Percentiles rank a stretch among this genome's conserved stretches.
Conservation (phyloP, 345 rosid genomes). For the Anastatica hierochuntica region DNA sequence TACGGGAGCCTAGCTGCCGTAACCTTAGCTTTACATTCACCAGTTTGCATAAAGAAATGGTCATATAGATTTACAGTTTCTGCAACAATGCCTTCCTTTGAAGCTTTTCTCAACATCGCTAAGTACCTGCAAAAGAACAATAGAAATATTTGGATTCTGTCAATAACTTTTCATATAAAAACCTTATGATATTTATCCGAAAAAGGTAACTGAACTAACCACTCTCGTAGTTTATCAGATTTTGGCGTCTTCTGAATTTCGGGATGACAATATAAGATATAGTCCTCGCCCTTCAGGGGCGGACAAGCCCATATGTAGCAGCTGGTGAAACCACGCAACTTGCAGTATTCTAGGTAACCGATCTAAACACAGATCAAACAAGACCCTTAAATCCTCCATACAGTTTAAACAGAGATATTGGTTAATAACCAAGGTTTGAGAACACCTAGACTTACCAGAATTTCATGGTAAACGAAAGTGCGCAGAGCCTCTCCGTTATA, state of each 20-base stretch:
- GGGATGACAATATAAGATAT: slow-evolving; percentile 95
- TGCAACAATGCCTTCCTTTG: slow-evolving; percentile 76
- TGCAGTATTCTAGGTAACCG: slow-evolving; percentile 98
- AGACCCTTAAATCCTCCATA: slow-evolving; percentile 5
- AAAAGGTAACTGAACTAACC: slow-evolving; percentile 44
- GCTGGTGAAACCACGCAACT: slow-evolving; percentile 96
- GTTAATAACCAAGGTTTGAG: slow-evolving; percentile 6
- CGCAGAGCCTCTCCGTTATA: slow-evolving; percentile 96
- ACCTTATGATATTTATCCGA: neutral
- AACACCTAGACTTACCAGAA: slow-evolving; percentile 45
- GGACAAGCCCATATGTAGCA: slow-evolving; percentile 99
- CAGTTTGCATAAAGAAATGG: slow-evolving; percentile 76
- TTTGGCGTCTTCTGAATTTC: slow-evolving; percentile 99
- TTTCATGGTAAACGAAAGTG: slow-evolving; percentile 96
- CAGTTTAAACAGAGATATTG: neutral
- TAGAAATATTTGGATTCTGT: slow-evolving; percentile 12
- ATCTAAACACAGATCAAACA: slow-evolving; percentile 42
- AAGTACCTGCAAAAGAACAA: slow-evolving; percentile 57
- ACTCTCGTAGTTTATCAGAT: slow-evolving; percentile 94
- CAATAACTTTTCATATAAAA: neutral
- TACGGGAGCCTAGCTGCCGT: slow-evolving; percentile 98
- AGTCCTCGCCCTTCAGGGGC: slow-evolving; percentile 97
- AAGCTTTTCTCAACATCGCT: slow-evolving; percentile 81
- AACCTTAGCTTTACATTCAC: slow-evolving; percentile 87
- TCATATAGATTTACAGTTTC: slow-evolving; percentile 83